Evolutionary conservation across 1,284 basidiomycete species (phyloP), one percentile per base, ranked within the genome.

Genomic region (Austropuccinia psidii): DNA sequence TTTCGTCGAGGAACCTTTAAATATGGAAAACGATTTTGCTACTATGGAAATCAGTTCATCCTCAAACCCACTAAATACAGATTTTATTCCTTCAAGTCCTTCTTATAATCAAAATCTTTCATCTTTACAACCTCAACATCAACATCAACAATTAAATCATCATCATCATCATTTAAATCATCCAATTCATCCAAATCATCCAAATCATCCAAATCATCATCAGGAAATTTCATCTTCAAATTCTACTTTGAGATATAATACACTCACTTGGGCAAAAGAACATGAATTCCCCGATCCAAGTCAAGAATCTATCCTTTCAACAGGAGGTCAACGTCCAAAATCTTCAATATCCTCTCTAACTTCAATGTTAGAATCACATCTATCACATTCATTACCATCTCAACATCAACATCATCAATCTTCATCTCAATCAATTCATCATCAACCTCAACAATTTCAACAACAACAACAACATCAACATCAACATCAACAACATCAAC

Each of bases 231-330:
- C n/a, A n/a, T n/a, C n/a, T n/a, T n/a, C n/a, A n/a, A n/a, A n/a
- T 45, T n/a, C n/a, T n/a, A n/a, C 65, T 24, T 57, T 57, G 33
- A 31, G 68, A 27, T 70, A 70, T 33, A 47, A 70, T 61, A 70
- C 68, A 17, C 57, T 70, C 29, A 70, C 45, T 39, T 70, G 68
- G 68, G 68, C 68, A 24, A 60, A 57, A 21, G 68, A 61, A 52
- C 55, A 70, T 37, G 35, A 37, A 11, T 60, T 47, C 37, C 67
- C 67, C 17, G 68, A 70, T 15, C 57, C 57, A 33, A n/a, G 52
- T 29, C 55, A 70, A 39, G 68, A 70, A 27, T 47, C 55, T 17
- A 70, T 70, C 21, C 55, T 70, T 8, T 50, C 54, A n/a, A 68
- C 66, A 19, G 66, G 52, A 5, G 67, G 55, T n/a, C 33, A 58